A percentile compares a stretch with the other conserved stretches of the same genome.
phyloP scores from a whole-genome alignment of 2,329 filamentous ascomycete species.

The Helotiales sp. region DNA sequence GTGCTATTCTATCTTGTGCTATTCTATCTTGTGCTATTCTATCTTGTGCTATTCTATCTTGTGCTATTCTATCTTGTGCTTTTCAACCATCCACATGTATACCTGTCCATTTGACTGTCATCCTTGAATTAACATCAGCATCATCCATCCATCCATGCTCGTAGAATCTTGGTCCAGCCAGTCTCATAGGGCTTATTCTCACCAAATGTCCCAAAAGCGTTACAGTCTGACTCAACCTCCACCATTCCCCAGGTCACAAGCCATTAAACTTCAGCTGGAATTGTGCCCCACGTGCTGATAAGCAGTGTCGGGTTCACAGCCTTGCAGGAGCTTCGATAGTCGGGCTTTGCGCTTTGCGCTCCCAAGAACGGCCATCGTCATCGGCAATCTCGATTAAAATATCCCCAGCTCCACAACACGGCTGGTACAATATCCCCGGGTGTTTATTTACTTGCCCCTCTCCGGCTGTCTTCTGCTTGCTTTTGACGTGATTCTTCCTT shows the following conservation, averaged over 20 bases:
- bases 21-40: too few relatives aligned
- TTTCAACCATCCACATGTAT: too few relatives aligned
- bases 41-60: too few relatives aligned
- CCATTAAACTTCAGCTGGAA: not conserved
- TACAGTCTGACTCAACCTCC: not conserved
- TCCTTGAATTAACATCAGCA: not conserved
- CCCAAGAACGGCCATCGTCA: slow-evolving; percentile 10
- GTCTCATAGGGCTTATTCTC: not conserved
- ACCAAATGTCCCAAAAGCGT: not conserved
- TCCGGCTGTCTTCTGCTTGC: not conserved
- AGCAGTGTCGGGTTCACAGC: not conserved
- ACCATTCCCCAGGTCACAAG: not conserved
- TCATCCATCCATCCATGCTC: not conserved
- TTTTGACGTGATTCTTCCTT: not conserved
- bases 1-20: too few relatives aligned
- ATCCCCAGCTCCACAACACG: slow-evolving; percentile 9
- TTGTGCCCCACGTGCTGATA: slow-evolving; percentile 6
- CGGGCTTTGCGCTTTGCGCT: not conserved
- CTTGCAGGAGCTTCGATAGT: slow-evolving; percentile 1
- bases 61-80: too few relatives aligned
- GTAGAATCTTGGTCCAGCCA: not conserved
- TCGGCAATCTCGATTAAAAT: slow-evolving; percentile 14
- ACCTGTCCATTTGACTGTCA: not conserved
- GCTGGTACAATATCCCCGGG: slow-evolving; percentile 1
- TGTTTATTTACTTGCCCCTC: slow-evolving; percentile 12